A percentile compares a stretch with the other conserved stretches of the same genome.
Evolutionary conservation across 2,329 filamentous ascomycete species (phyloP).

Genomic region (Epichloe typhina): DNA sequence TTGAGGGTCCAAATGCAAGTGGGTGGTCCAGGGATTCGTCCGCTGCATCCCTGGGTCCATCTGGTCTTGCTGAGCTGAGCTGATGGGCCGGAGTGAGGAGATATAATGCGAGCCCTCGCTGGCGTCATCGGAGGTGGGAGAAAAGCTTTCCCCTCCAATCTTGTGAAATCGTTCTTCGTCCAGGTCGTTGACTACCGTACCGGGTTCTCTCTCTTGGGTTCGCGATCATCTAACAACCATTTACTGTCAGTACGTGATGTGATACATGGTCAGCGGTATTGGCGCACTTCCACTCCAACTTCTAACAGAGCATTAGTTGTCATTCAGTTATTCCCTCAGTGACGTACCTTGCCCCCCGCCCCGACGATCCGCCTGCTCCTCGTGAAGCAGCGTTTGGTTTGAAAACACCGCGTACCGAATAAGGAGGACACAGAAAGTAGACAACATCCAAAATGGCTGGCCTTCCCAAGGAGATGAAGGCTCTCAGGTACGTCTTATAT

Average conservation of each 20-base stretch:
- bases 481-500: constrained; percentile 37
- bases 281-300: background rate
- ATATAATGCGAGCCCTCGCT: constrained; percentile 1
- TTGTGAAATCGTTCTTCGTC: background rate
- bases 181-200: background rate
- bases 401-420: background rate
- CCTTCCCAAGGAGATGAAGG: constrained; percentile 46
- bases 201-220: background rate
- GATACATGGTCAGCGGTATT: background rate
- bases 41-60: background rate
- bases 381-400: background rate
- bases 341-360: background rate
- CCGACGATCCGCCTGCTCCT: background rate
- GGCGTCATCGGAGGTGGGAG: background rate
- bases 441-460: constrained; percentile 14
- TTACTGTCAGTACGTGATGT: background rate
- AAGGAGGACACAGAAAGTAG: background rate
- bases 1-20: background rate
- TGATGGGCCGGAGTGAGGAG: background rate
- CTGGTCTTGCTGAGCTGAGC: background rate
- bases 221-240: background rate
- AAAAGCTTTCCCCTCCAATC: background rate
- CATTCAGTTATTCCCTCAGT: background rate
- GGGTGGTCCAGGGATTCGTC: background rate
- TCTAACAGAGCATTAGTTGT: background rate